phyloP scores from a whole-genome alignment of 2,329 filamentous ascomycete genomes.

The Didymella arachidicola region DNA sequence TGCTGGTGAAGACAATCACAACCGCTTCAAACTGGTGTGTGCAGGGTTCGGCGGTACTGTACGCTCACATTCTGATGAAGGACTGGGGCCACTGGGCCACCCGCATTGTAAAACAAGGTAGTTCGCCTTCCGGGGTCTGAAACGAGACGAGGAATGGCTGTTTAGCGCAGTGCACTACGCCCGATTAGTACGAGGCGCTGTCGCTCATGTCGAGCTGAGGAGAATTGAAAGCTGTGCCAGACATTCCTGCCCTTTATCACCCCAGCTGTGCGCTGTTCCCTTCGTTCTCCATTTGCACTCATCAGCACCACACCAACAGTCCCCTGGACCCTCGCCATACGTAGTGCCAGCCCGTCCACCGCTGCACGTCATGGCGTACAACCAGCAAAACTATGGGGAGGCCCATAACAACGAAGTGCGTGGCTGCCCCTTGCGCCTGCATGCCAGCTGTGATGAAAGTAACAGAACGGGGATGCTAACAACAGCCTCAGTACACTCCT shows the following conservation, averaged over 20 bases:
- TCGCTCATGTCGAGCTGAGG: slow-evolving; percentile 24
- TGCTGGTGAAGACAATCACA: slow-evolving; percentile 13
- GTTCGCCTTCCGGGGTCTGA: slow-evolving; percentile 3
- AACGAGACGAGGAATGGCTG: neutral
- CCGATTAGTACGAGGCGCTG: slow-evolving; percentile 17
- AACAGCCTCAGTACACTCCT: slow-evolving; percentile 44
- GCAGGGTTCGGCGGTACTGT: slow-evolving; percentile 17
- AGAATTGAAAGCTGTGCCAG: slow-evolving; percentile 23
- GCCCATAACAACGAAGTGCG: slow-evolving; percentile 45
- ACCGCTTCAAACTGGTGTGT: slow-evolving; percentile 13
- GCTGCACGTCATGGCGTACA: slow-evolving; percentile 51
- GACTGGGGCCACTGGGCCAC: slow-evolving; percentile 31
- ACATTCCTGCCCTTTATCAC: slow-evolving; percentile 35
- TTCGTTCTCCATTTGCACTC: slow-evolving; percentile 28
- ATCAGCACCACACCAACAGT: slow-evolving; percentile 24
- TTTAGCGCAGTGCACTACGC: slow-evolving; percentile 17
- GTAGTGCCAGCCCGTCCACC: slow-evolving; percentile 34
- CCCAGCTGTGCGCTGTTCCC: slow-evolving; percentile 36
- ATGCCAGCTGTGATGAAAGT: neutral
- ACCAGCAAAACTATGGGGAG: slow-evolving; percentile 48
- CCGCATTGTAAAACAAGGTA: slow-evolving; percentile 33
- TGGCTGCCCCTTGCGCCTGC: slow-evolving; percentile 23
- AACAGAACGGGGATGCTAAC: slow-evolving; percentile 10
- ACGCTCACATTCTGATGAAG: slow-evolving; percentile 32
- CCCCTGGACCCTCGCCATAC: slow-evolving; percentile 26